A percentile compares a stretch with the other conserved stretches of the same genome.
phyloP scores from a whole-genome alignment of 2,329 filamentous ascomycete genomes.

The Monosporascus ibericus region DNA sequence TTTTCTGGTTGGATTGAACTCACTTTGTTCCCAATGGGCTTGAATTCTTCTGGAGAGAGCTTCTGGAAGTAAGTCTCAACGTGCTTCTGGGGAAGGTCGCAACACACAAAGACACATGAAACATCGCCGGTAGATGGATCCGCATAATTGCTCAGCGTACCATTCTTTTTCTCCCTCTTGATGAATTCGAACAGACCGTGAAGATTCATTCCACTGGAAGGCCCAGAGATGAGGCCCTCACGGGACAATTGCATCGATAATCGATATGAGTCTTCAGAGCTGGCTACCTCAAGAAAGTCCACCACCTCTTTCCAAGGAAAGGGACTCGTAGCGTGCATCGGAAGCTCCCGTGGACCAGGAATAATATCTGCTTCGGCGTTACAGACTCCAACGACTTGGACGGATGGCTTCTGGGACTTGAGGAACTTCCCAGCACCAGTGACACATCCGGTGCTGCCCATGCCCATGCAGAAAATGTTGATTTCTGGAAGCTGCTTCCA shows the following conservation, averaged over 20 bases:
- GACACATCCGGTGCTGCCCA: constrained; percentile 52
- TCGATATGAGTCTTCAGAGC: constrained; percentile 46
- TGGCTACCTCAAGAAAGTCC: constrained; percentile 51
- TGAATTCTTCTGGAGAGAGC: constrained; percentile 41
- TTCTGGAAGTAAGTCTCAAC: constrained; percentile 55
- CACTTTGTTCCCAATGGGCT: constrained; percentile 42
- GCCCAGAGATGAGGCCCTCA: constrained; percentile 53
- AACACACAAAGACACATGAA: constrained; percentile 55
- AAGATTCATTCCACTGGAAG: constrained; percentile 55
- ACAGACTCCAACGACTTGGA: too few species aligned
- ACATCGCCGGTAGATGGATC: too few species aligned
- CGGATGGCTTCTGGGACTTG: constrained; percentile 42
- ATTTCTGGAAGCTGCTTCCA: constrained; percentile 49
- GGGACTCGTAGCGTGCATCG: too few species aligned
- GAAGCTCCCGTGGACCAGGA: too few species aligned
- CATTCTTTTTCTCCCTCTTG: constrained; percentile 39
- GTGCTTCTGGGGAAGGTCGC: constrained; percentile 59
- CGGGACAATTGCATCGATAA: constrained; percentile 49
- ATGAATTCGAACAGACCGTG: constrained; percentile 45
- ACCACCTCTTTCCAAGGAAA: constrained; percentile 53
- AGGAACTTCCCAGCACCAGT: constrained; percentile 46
- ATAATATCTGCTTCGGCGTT: too few species aligned
- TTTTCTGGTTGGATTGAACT: too few species aligned
- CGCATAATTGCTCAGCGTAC: constrained; percentile 36
- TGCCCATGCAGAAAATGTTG: constrained; percentile 49